Percentiles rank a stretch among this genome's conserved stretches.
These are phyloP conservation scores for Tolypocladium endophyticum DNA, from an alignment of 2,329 filamentous ascomycete genomes.

Conservation along the genomic window DNA sequence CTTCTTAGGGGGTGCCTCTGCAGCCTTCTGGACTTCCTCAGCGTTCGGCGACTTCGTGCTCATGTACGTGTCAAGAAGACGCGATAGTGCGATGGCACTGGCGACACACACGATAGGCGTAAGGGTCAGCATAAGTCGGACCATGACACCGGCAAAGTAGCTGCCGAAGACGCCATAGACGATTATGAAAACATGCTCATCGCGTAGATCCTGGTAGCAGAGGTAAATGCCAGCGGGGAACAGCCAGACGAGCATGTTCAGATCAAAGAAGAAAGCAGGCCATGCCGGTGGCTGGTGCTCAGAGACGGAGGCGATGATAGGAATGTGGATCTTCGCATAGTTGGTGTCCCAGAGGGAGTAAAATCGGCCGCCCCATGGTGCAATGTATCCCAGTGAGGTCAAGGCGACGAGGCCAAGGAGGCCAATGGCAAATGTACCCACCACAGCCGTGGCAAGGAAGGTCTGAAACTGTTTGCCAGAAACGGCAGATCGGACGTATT, in stretches of 20 bases:
- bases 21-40: constrained; percentile 30
- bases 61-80: constrained; percentile 81
- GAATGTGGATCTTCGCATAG: constrained; percentile 98
- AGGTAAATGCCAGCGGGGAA: constrained; percentile 98
- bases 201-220: constrained; percentile 86
- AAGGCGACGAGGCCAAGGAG: constrained; percentile 72
- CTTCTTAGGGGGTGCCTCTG: constrained; percentile 49
- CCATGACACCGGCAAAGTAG: constrained; percentile 99
- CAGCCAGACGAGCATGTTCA: constrained; percentile 97
- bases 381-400: constrained; percentile 82
- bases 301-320: constrained; percentile 98
- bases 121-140: constrained; percentile 93
- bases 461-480: constrained; percentile 91
- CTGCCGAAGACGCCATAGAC: constrained; percentile 95
- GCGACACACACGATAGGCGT: constrained; percentile 95
- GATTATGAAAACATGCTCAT: constrained; percentile 96
- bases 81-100: constrained; percentile 77
- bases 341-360: constrained; percentile 98
- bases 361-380: constrained; percentile 96
- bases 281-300: constrained; percentile 98
- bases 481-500: constrained; percentile 80
- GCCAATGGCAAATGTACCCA: constrained; percentile 62
- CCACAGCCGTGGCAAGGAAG: constrained; percentile 66
- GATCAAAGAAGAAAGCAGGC: constrained; percentile 98
- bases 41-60: constrained; percentile 51